Evolutionary conservation across 148 eudicot species (phyloP), one percentile per base, ranked within the genome.

Genomic region (Heliosperma pusillum): DNA sequence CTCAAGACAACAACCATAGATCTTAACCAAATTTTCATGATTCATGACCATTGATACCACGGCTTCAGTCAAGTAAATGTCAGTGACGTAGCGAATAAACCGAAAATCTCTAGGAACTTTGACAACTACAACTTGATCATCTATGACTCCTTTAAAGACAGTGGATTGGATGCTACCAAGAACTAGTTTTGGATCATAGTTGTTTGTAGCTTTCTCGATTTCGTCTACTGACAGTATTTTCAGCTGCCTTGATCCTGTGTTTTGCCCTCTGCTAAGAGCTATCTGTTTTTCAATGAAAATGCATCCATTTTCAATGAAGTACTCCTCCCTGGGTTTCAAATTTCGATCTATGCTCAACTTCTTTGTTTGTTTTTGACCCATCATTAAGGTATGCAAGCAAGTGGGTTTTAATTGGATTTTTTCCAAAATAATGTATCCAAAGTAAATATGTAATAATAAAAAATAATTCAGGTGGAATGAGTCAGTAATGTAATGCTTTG

Each of bases 151-250:
- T 55, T 40, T 25, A 20, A 53, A 78, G 22, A 80, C 76, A 1
- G 69, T 77, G 1, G 59, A 58, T 22, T 8, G 55, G 22, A 22
- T 57, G 47, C 74, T 56, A 42, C 67, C 76, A 26, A 71, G 42
- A 25, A 83, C 60, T 3, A 62, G 64, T 26, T 60, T 36, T 2
- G 57, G 74, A n/a, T 78, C 73, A 65, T 9, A 81, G 78, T 27
- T 4, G 69, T 78, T 69, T 55, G 77, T 75, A 20, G 84, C 73
- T 53, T 40, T 73, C 60, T 81, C 72, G 20, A 81, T 33, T 4
- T 81, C 78, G 22, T 15, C 12, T 5, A 19, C 7, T 17, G 75
- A 77, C 47, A 74, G 71, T n/a, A 56, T 53, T n/a, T 74, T 78
- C 30, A 74, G 45, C 27, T 68, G 33, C 72, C 63, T 56, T 62